A percentile compares a stretch with the other conserved stretches of the same genome.
Evolutionary conservation across 1,139 yeast genomes (phyloP).

Genomic region (Kodamaea derodonti): DNA sequence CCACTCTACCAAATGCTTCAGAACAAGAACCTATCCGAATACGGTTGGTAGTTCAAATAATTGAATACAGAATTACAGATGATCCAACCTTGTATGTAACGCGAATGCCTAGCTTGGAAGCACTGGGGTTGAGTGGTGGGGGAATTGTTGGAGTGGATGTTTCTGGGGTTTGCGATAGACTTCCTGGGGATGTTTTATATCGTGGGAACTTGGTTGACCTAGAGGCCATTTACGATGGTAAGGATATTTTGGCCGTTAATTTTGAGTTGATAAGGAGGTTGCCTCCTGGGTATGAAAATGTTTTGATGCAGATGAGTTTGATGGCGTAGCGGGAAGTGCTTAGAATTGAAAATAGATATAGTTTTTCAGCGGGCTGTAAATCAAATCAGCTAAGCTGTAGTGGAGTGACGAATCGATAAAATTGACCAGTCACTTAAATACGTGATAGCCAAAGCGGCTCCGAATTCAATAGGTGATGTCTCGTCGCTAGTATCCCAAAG

Average conservation of each 20-base stretch:
- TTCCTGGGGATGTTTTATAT: constrained; percentile 2
- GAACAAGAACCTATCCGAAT: constrained; percentile 18
- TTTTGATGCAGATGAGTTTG: constrained; percentile 14
- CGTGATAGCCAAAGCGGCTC: no score
- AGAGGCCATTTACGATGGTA: constrained; percentile 18
- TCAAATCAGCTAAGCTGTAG: no score
- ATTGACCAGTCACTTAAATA: no score
- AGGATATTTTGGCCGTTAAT: constrained; percentile 16
- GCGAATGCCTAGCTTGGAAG: not conserved
- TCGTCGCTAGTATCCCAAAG: no score
- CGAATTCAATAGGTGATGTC: no score
- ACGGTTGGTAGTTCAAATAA: constrained; percentile 30
- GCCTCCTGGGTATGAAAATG: constrained; percentile 6
- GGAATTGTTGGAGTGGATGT: not conserved
- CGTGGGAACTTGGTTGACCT: constrained; percentile 12
- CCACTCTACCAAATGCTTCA: constrained; percentile 22
- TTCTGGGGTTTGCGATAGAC: not conserved
- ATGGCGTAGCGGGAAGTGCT: no score
- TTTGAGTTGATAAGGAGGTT: constrained; percentile 14
- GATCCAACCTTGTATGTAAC: not conserved
- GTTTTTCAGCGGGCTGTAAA: no score
- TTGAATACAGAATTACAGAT: constrained; percentile 11
- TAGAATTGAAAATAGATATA: no score
- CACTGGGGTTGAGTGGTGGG: not conserved
- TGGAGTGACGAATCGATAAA: no score